Evolutionary conservation across 148 eudicot genomes (phyloP).

Genomic region (Fallopia convolvulus): DNA sequence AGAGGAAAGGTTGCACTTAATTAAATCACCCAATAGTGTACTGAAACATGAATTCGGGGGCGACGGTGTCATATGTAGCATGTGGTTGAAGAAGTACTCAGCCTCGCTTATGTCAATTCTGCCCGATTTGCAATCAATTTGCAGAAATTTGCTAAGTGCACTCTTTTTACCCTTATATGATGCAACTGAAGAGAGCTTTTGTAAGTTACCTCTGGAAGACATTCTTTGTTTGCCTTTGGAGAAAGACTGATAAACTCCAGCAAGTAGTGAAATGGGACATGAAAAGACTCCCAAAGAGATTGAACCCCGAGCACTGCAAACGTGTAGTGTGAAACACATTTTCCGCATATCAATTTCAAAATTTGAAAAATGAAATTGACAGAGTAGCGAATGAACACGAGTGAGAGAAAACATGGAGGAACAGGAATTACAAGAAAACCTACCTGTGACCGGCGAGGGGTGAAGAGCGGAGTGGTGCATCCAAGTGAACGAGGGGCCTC

Average conservation of each 20-base stretch:
- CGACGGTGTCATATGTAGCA: background rate
- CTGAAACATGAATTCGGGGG: constrained; percentile 12
- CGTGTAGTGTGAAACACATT: background rate
- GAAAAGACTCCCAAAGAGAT: no score
- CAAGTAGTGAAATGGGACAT: background rate
- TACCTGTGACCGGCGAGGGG: no score
- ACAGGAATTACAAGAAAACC: no score
- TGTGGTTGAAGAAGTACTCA: constrained; percentile 10
- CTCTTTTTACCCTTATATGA: background rate
- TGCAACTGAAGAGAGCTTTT: background rate
- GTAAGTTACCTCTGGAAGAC: background rate
- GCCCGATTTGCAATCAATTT: background rate
- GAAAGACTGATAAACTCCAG: background rate
- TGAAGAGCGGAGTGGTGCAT: no score
- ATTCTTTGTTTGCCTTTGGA: background rate
- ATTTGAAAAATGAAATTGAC: background rate
- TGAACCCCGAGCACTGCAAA: background rate
- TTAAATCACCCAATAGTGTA: constrained; percentile 8
- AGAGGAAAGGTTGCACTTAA: constrained; percentile 12
- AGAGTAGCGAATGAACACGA: no score
- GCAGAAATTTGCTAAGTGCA: background rate
- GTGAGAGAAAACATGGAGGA: no score
- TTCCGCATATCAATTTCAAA: background rate
- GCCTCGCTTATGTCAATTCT: constrained; percentile 4
- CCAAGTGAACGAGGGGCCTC: no score